These are phyloP conservation scores for Dothideomycetes sp. DNA, from an alignment of 2,329 filamentous ascomycete genomes.

Conservation along the genomic window DNA sequence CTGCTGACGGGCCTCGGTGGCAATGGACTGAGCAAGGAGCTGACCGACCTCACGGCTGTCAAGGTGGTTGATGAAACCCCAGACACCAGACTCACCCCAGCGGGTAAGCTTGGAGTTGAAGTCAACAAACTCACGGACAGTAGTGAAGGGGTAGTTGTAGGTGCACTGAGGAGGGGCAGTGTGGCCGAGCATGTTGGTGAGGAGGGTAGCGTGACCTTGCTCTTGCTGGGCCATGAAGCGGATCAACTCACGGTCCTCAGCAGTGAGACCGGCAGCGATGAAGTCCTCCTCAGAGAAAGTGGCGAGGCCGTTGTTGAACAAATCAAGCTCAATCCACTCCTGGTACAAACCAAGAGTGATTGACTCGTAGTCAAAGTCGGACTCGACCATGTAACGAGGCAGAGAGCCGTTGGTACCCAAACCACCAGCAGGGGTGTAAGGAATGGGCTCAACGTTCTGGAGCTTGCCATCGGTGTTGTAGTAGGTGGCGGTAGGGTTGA, in stretches of 20 bases:
- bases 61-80: slow-evolving; percentile 70
- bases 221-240: slow-evolving; percentile 72
- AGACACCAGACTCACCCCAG: slow-evolving; percentile 70
- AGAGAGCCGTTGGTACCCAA: slow-evolving; percentile 67
- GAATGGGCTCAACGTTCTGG: slow-evolving; percentile 57
- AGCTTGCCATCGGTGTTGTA: slow-evolving; percentile 66
- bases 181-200: slow-evolving; percentile 68
- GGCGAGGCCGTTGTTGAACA: slow-evolving; percentile 68
- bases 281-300: slow-evolving; percentile 63
- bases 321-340: slow-evolving; percentile 76
- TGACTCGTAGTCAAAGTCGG: slow-evolving; percentile 77
- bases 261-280: slow-evolving; percentile 54
- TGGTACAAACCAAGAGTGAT: slow-evolving; percentile 67
- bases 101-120: slow-evolving; percentile 81
- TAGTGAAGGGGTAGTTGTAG: slow-evolving; percentile 73
- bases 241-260: slow-evolving; percentile 62
- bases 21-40: slow-evolving; percentile 65
- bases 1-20: slow-evolving; percentile 73
- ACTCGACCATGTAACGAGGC: slow-evolving; percentile 67
- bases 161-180: slow-evolving; percentile 63
- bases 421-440: slow-evolving; percentile 62
- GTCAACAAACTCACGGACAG: slow-evolving; percentile 68
- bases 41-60: slow-evolving; percentile 66
- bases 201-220: slow-evolving; percentile 64
- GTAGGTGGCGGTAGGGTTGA: slow-evolving; percentile 52